Conservation (phyloP, 768 basidiomycete genomes). For the Boletus rufocinnamomeus region DNA sequence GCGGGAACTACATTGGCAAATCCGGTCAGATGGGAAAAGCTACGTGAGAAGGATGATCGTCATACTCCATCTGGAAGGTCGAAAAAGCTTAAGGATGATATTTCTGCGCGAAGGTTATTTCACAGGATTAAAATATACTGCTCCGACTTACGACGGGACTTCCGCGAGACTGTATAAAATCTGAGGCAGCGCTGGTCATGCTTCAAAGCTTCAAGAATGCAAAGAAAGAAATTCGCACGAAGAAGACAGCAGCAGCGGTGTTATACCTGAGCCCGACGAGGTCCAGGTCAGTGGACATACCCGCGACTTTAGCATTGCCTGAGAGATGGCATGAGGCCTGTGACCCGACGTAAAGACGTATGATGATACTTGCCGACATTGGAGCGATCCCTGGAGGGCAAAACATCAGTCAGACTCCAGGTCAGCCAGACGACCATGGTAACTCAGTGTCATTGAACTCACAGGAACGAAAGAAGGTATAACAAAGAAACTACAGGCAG, state of each 20-base stretch:
- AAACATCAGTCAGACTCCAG: not conserved
- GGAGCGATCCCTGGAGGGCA: not conserved
- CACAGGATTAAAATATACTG: not conserved
- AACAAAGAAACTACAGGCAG: not conserved
- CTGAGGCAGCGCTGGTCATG: not conserved
- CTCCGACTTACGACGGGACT: constrained; percentile 1
- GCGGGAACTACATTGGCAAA: constrained; percentile 37
- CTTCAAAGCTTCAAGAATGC: not conserved
- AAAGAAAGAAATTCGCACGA: not conserved
- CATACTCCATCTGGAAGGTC: constrained; percentile 41
- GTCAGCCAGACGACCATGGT: not conserved
- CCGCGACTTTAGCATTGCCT: constrained; percentile 3
- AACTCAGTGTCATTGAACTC: too few relatives aligned
- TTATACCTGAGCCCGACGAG: not conserved
- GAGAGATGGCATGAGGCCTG: not conserved
- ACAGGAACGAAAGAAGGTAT: constrained; percentile 5
- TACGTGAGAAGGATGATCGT: not conserved
- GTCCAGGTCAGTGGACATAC: not conserved
- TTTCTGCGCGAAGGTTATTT: constrained; percentile 32
- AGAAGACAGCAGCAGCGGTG: not conserved
- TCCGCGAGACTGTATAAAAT: not conserved
- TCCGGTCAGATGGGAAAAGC: constrained; percentile 10
- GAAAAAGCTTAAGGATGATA: constrained; percentile 38
- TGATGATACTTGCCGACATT: not conserved
- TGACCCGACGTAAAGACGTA: not conserved